Evolutionary conservation across 2,329 filamentous ascomycete genomes (phyloP).

Genomic region (Exophiala aquamarina): DNA sequence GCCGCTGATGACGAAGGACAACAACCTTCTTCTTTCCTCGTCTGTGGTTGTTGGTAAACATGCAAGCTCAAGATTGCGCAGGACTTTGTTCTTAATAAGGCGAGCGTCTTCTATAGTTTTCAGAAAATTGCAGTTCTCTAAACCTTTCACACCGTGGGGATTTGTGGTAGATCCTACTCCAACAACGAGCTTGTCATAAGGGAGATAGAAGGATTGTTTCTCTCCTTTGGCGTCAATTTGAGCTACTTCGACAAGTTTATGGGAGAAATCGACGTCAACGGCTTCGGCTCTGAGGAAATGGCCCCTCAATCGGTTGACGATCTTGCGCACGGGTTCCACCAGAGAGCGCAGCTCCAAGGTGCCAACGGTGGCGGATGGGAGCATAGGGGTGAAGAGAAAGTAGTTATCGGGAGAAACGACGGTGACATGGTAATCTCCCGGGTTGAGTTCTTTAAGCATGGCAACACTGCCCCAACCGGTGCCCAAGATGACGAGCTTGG

Average conservation of each 20-base stretch:
- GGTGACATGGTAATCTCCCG: conserved; percentile 92
- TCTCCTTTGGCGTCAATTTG: conserved; percentile 70
- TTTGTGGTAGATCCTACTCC: conserved; percentile 90
- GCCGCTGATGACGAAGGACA: conserved; percentile 95
- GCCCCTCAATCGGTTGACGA: conserved; percentile 73
- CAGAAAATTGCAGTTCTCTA: conserved; percentile 91
- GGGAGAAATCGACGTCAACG: conserved; percentile 85
- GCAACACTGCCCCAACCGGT: conserved; percentile 95
- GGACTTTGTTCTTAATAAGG: conserved; percentile 80
- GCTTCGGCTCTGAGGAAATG: conserved; percentile 89
- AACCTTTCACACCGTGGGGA: conserved; percentile 89
- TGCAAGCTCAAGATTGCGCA: conserved; percentile 85
- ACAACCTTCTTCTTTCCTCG: conserved; percentile 77
- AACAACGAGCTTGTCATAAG: conserved; percentile 94
- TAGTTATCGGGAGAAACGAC: conserved; percentile 94
- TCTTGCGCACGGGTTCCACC: conserved; percentile 87
- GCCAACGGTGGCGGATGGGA: conserved; percentile 94
- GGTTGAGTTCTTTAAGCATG: conserved; percentile 82
- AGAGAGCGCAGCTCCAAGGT: conserved; percentile 88
- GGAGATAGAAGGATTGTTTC: conserved; percentile 83
- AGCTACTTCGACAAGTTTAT: conserved; percentile 85
- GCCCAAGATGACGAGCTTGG: conserved; percentile 85
- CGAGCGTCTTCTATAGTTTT: conserved; percentile 94
- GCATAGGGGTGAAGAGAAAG: conserved; percentile 97
- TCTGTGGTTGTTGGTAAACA: conserved; percentile 91